Base-by-base conservation (phyloP, 179 eudicot genomes). In the Silene noctiflora region DNA sequence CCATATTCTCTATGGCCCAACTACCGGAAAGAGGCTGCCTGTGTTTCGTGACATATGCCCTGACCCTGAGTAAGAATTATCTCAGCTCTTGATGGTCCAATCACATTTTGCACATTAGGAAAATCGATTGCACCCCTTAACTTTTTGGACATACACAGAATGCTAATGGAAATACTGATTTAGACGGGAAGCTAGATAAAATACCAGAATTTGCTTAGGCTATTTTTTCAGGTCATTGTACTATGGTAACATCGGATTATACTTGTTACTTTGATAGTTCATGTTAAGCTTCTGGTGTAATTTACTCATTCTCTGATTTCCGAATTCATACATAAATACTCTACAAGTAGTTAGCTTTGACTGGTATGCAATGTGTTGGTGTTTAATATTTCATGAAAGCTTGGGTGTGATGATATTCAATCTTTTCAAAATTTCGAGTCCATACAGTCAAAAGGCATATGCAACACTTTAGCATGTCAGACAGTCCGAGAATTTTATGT, bases 1-100 rank as follows among this genome's bases (percentile, higher is more conserved):
- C 65, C 58, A 59, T n/a, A 24, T 72, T 33, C 66, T 72, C 10
- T 72, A 33, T 13, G 67, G 75, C 75, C 75, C 75, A 11, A 29
- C 74, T 53, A 6, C 48, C 2, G 16, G 39, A 33, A 72, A 33
- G 31, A 72, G 75, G 48, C 53, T 72, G n/a, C 51, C 66, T 58
- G 55, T 59, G 29, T 72, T 72, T 35, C 29, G 19, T 31, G 75
- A 59, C 4, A 31, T 31, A 10, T 59, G 66, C 55, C 75, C 67
- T 4, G 53, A 72, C 55, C 67, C 67, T 4, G 53, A 72, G 67
- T 72, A 35, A 72, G 9, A 31, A n/a, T 58, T 58, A 11, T 20
- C 3, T 0, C 11, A 33, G 16, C 3, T 4, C 64, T n/a, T 25
- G 53, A 11, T 11, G 14, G 53, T 46, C 16, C 53, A 46, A 7